phyloP scores from a whole-genome alignment of 2,329 filamentous ascomycete genomes.

The Penicillium sp. region DNA sequence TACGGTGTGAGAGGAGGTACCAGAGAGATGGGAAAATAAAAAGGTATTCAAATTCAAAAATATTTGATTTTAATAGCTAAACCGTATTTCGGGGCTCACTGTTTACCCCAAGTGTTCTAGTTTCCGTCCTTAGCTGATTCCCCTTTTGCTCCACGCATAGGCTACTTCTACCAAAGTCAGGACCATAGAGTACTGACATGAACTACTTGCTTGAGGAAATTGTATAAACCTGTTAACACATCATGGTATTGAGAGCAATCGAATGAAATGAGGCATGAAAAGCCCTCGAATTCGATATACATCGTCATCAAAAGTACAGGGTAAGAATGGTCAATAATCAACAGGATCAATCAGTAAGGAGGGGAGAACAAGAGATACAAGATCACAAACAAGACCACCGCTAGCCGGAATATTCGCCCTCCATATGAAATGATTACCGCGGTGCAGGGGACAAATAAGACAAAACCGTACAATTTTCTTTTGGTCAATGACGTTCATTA shows the following conservation, averaged over 20 bases:
- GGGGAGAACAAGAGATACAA: neutral
- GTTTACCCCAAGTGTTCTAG: no score
- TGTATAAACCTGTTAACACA: neutral
- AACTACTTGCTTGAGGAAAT: neutral
- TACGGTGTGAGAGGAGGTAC: neutral
- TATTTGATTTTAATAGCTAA: no score
- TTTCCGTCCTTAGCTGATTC: no score
- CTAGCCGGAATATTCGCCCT: neutral
- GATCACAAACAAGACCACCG: neutral
- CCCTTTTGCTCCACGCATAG: no score
- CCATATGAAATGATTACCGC: neutral
- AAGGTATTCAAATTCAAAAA: no score
- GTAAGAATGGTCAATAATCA: neutral
- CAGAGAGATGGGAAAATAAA: neutral
- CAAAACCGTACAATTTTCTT: slow-evolving; percentile 1
- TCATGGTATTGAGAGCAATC: neutral
- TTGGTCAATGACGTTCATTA: slow-evolving; percentile 25
- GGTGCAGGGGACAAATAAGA: neutral
- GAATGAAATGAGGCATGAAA: neutral
- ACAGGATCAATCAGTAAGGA: neutral
- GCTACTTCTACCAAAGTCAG: neutral
- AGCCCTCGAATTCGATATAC: neutral
- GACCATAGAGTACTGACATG: neutral
- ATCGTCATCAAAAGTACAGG: neutral
- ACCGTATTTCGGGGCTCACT: no score